Evolutionary conservation across 768 basidiomycete genomes (phyloP).

Genomic region (Agaricus blazei): DNA sequence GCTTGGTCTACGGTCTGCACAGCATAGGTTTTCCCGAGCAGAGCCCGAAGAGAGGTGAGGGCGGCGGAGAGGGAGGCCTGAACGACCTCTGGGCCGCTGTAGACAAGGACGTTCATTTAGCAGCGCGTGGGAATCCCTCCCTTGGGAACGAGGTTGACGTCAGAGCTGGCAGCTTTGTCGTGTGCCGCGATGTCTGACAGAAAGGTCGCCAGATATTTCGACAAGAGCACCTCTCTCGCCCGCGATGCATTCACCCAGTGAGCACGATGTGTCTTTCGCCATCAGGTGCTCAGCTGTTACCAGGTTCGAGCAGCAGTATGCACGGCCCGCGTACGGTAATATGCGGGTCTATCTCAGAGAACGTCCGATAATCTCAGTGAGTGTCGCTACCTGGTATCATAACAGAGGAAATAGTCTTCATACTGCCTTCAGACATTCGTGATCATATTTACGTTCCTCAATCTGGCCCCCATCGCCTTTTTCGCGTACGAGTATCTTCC

Average conservation of each 20-base stretch:
- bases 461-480: conserved; percentile 1
- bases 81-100: conserved; percentile 14
- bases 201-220: neutral
- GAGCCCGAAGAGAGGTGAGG: conserved; percentile 9
- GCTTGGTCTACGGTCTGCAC: conserved; percentile 11
- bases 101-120: conserved; percentile 15
- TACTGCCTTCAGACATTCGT: conserved; percentile 1
- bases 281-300: neutral
- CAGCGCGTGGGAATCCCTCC: neutral
- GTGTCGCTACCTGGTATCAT: neutral
- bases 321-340: conserved; percentile 6
- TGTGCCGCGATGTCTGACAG: neutral
- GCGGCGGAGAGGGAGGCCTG: conserved; percentile 12
- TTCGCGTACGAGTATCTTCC: neutral
- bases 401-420: neutral
- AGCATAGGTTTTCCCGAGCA: conserved; percentile 10
- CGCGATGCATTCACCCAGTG: neutral
- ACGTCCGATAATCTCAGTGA: conserved; percentile 5
- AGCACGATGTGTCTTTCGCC: neutral
- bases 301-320: conserved; percentile 7
- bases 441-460: conserved; percentile 7
- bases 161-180: neutral
- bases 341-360: conserved; percentile 2
- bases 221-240: conserved; percentile 1
- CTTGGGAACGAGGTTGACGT: neutral